Base-by-base conservation (phyloP, 2,329 filamentous ascomycete genomes). In the Purpureocillium lavendulum region DNA sequence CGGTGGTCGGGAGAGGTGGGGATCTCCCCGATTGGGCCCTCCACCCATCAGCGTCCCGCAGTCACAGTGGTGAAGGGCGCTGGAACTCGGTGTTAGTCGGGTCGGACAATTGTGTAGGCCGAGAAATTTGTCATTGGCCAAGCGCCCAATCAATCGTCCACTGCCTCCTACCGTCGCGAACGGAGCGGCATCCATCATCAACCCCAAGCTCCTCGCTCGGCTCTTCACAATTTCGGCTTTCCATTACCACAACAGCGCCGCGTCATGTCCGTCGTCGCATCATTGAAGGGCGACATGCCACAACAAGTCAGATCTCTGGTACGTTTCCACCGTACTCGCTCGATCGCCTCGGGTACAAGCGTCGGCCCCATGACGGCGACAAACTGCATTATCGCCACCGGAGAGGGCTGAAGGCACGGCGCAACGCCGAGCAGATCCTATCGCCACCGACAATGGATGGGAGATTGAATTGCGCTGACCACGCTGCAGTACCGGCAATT, bases 401-500 rank as follows among this genome's bases (percentile, higher is more conserved):
- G 21, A 26, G 21, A 26, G 10, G 6, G 21, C 21, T 5, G 21
- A 26, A 26, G n/a, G 21, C 21, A 10, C 21, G 21, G 21, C 21
- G 21, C 21, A 26, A n/a, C 21, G 6, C 21, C 21, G 21, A 26
- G 21, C 21, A 26, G 21, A 26, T 26, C 6, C 21, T 10, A 5
- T 32, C 29, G 17, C 15, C 33, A 33, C 30, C 35, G 42, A 36
- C 30, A 39, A 29, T n/a, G 13, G 21, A 36, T 36, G 11, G 15
- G 4, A 21, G 29, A n/a, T 24, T 14, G 16, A 16, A 10, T 8
- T 10, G 15, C 9, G 29, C 30, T 42, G 28, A 34, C 26, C 11
- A 4, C 24, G 17, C 29, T 9, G 13, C 48, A 95, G 89, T 97
- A 95, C 66, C 89, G 92, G 50, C 90, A 90, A 56, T 71, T 98